These are phyloP conservation scores for Micractinium sp. DNA, from an alignment of 139 green algal species.

Conservation along the genomic window DNA sequence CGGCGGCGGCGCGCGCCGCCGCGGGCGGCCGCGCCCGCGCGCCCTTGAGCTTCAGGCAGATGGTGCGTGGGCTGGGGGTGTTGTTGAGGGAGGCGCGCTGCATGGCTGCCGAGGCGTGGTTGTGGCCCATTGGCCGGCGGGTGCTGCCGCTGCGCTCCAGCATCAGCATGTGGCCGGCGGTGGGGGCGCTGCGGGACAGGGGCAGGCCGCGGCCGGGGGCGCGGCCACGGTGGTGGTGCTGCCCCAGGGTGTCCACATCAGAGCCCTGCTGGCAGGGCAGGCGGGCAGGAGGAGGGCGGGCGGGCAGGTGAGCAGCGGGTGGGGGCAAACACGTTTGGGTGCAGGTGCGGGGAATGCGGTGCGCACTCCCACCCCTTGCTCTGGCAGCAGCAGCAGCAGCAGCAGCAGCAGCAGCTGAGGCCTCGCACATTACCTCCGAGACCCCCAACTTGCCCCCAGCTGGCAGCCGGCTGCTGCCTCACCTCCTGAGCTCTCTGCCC, in stretches of 20 bases:
- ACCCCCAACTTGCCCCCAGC: no score
- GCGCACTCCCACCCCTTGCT: no score
- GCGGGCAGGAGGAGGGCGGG: not conserved
- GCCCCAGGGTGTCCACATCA: not conserved
- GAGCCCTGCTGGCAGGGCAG: not conserved
- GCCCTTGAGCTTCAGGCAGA: slow-evolving; percentile 17
- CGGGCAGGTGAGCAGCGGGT: not conserved
- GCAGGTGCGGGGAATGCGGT: no score
- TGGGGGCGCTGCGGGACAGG: slow-evolving; percentile 1
- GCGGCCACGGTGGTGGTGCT: not conserved
- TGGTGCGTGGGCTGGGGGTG: slow-evolving; percentile 1
- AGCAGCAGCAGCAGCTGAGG: not conserved
- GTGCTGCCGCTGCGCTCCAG: slow-evolving; percentile 16
- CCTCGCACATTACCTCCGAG: no score
- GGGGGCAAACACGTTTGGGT: no score
- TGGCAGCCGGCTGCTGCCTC: no score
- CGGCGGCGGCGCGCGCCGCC: not conserved
- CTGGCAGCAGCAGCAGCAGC: not conserved
- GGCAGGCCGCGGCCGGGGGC: not conserved
- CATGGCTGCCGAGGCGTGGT: not conserved
- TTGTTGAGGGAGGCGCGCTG: not conserved
- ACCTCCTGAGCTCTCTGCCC: not conserved
- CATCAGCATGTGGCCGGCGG: not conserved
- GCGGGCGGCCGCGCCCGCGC: not conserved
- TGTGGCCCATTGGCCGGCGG: not conserved